Evolutionary conservation across 2,329 filamentous ascomycete genomes (phyloP).

Genomic region (Byssoonygena ceratinophila): DNA sequence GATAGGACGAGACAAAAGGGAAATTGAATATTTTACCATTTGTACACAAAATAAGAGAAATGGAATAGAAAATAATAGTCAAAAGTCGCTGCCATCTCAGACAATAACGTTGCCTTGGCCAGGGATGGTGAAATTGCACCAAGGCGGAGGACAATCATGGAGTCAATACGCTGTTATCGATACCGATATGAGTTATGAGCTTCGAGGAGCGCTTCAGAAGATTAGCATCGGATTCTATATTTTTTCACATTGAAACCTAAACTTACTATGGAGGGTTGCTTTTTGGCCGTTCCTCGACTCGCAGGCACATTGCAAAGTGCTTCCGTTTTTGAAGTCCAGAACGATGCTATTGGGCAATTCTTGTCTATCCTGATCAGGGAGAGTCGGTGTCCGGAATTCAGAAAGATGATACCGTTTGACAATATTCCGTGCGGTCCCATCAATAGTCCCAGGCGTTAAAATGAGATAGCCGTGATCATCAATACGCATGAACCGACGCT

Average conservation of each 20-base stretch:
- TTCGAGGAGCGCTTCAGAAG: conserved; percentile 31
- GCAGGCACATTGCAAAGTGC: conserved; percentile 53
- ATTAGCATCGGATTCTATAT: background rate
- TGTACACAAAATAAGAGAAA: conserved; percentile 5
- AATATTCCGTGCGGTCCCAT: conserved; percentile 46
- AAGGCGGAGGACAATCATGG: background rate
- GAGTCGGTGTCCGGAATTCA: conserved; percentile 68
- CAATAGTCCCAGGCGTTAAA: conserved; percentile 58
- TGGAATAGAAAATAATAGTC: background rate
- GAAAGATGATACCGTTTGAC: conserved; percentile 75
- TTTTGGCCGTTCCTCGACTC: conserved; percentile 46
- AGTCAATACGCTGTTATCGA: conserved; percentile 1
- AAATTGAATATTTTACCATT: background rate
- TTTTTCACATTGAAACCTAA: background rate
- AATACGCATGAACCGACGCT: conserved; percentile 76
- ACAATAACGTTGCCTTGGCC: background rate
- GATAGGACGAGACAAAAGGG: background rate
- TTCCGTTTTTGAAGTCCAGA: conserved; percentile 52
- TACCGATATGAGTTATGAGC: conserved; percentile 27
- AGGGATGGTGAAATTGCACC: background rate
- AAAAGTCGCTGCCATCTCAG: background rate
- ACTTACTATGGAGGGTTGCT: conserved; percentile 43
- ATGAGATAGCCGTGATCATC: conserved; percentile 76
- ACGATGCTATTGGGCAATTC: conserved; percentile 80
- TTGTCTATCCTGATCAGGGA: conserved; percentile 82